Evolutionary conservation across 768 basidiomycete species (phyloP).

Genomic region (Fomitopsis serialis): DNA sequence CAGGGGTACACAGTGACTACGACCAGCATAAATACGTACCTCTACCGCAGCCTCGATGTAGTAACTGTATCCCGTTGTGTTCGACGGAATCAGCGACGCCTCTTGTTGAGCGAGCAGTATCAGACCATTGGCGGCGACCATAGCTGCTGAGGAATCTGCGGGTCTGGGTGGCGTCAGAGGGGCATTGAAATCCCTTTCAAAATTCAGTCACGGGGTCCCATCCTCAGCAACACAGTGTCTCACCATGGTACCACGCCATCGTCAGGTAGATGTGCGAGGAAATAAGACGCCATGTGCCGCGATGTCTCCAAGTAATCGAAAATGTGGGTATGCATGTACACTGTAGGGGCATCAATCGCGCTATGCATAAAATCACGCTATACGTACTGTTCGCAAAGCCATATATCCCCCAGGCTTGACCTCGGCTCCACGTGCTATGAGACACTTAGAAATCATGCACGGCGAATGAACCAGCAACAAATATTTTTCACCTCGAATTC

Average conservation of each 20-base stretch:
- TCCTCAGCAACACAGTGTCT: constrained; percentile 6
- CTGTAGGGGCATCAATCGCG: constrained; percentile 27
- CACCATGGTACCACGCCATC: constrained; percentile 69
- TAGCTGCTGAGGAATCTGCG: constrained; percentile 69
- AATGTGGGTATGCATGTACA: constrained; percentile 52
- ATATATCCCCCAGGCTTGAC: constrained; percentile 68
- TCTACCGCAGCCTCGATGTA: constrained; percentile 48
- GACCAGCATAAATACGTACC: constrained; percentile 23
- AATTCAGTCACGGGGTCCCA: neutral
- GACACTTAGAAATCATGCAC: neutral
- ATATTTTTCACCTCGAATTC: constrained; percentile 29
- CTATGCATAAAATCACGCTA: neutral
- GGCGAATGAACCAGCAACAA: neutral
- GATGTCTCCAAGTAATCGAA: constrained; percentile 54
- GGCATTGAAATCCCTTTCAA: constrained; percentile 66
- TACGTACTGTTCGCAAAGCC: constrained; percentile 64
- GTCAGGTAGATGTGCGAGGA: constrained; percentile 50
- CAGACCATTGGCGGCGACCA: constrained; percentile 54
- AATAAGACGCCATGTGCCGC: constrained; percentile 52
- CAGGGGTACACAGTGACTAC: neutral
- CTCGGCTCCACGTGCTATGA: constrained; percentile 66
- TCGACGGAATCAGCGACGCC: constrained; percentile 26
- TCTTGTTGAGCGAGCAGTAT: constrained; percentile 46
- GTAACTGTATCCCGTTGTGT: constrained; percentile 24
- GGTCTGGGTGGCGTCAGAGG: constrained; percentile 51